A percentile compares a stretch with the other conserved stretches of the same genome.
These are phyloP conservation scores for Phytophthora parvispora DNA, from an alignment of 352 stramenopile genomes.

Conservation along the genomic window DNA sequence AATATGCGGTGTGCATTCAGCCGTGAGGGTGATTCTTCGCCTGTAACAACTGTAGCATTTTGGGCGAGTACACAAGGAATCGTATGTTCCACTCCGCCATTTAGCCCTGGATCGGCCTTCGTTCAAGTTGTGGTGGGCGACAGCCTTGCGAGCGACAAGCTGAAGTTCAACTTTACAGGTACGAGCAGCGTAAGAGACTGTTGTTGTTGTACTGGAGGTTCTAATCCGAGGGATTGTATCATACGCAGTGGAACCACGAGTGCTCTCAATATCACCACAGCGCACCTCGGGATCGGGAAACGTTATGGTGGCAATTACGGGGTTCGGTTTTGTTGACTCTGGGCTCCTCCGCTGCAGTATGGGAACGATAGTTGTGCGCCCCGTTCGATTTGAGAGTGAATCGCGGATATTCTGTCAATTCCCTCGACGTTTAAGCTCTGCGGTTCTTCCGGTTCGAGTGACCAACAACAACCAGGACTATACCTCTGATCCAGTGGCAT, in stretches of 20 bases:
- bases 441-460: constrained; percentile 31
- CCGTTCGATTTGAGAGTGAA: constrained; percentile 17
- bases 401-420: constrained; percentile 32
- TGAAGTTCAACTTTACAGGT: constrained; percentile 41
- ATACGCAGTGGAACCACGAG: constrained; percentile 29
- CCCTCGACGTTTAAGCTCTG: constrained; percentile 22
- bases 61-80: constrained; percentile 28
- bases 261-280: constrained; percentile 32
- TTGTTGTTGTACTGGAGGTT: not conserved
- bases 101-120: constrained; percentile 17
- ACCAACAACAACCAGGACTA: constrained; percentile 59
- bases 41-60: constrained; percentile 20
- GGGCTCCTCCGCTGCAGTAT: constrained; percentile 36
- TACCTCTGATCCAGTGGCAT: constrained; percentile 20
- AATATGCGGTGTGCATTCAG: constrained; percentile 32
- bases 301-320: constrained; percentile 24
- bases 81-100: constrained; percentile 32
- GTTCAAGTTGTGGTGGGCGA: constrained; percentile 29
- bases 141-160: constrained; percentile 17
- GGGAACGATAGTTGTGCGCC: constrained; percentile 14
- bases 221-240: not conserved
- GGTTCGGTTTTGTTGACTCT: constrained; percentile 39
- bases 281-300: constrained; percentile 19
- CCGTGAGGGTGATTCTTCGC: not conserved
- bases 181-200: not conserved